Conservation (phyloP, 306 rosid species). For the Gastrolobium villosum region DNA sequence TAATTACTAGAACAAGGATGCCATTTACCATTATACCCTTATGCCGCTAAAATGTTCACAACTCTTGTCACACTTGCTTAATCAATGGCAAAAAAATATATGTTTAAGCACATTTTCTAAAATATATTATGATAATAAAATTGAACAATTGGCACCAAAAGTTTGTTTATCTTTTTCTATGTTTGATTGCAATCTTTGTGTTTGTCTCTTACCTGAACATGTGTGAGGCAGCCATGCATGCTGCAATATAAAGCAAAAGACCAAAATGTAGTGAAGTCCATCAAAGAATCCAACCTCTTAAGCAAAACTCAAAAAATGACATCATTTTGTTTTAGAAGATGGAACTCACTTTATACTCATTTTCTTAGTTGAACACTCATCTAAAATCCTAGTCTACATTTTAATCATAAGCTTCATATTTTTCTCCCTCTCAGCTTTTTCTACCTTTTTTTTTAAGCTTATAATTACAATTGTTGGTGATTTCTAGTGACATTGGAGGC, state of each 20-base stretch:
- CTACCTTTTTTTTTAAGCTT: conserved; percentile 64
- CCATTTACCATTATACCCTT: conserved; percentile 14
- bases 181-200: conserved; percentile 38
- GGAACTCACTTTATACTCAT: conserved; percentile 60
- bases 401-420: conserved; percentile 63
- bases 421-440: conserved; percentile 30
- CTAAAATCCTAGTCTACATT: conserved; percentile 62
- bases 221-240: conserved; percentile 39
- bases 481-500: conserved; percentile 71
- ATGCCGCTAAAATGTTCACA: conserved; percentile 1
- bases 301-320: conserved; percentile 60
- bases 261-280: conserved; percentile 47
- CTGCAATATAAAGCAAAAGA: conserved; percentile 53
- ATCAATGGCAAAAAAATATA: conserved; percentile 37
- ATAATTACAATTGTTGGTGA: conserved; percentile 66
- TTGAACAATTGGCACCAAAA: conserved; percentile 43
- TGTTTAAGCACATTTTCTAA: conserved; percentile 23
- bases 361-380: conserved; percentile 64
- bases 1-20: conserved; percentile 1
- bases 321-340: conserved; percentile 79
- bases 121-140: conserved; percentile 40
- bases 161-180: conserved; percentile 24
- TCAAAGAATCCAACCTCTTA: conserved; percentile 64
- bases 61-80: conserved; percentile 27
- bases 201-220: conserved; percentile 42